Percentiles rank a stretch among this genome's conserved stretches.
Evolutionary conservation across 768 basidiomycete genomes (phyloP).

Genomic region (Dentipellis sp.): DNA sequence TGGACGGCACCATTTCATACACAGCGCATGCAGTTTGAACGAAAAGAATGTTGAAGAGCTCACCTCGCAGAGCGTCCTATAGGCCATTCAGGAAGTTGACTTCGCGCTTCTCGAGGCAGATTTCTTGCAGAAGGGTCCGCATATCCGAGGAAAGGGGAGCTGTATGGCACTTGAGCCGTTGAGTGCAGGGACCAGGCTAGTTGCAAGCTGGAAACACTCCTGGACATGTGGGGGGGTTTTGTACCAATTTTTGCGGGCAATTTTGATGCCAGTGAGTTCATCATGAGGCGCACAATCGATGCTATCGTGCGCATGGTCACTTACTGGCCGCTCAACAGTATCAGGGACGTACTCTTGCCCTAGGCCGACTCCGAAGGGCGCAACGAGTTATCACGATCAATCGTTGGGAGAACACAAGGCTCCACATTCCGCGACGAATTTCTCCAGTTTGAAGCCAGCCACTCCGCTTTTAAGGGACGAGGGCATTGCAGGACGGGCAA

Average conservation of each 20-base stretch:
- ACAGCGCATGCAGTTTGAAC: too few relatives aligned
- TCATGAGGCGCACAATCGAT: constrained; percentile 1
- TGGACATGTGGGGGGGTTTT: too few relatives aligned
- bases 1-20: too few relatives aligned
- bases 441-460: neutral
- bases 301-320: neutral
- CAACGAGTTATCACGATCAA: constrained; percentile 1
- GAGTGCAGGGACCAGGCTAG: too few relatives aligned
- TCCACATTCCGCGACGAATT: neutral
- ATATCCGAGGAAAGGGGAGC: too few relatives aligned
- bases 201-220: too few relatives aligned
- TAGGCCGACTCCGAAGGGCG: neutral
- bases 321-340: neutral
- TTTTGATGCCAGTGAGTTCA: neutral
- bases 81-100: too few relatives aligned
- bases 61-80: too few relatives aligned
- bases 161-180: too few relatives aligned
- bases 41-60: too few relatives aligned
- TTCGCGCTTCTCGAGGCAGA: too few relatives aligned
- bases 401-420: neutral
- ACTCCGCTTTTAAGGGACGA: neutral
- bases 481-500: neutral
- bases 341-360: constrained; percentile 1
- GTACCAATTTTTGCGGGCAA: neutral
- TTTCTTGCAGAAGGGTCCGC: too few relatives aligned